Base-by-base conservation (phyloP, 2,329 filamentous ascomycete genomes). In the Aspergillus neotritici region DNA sequence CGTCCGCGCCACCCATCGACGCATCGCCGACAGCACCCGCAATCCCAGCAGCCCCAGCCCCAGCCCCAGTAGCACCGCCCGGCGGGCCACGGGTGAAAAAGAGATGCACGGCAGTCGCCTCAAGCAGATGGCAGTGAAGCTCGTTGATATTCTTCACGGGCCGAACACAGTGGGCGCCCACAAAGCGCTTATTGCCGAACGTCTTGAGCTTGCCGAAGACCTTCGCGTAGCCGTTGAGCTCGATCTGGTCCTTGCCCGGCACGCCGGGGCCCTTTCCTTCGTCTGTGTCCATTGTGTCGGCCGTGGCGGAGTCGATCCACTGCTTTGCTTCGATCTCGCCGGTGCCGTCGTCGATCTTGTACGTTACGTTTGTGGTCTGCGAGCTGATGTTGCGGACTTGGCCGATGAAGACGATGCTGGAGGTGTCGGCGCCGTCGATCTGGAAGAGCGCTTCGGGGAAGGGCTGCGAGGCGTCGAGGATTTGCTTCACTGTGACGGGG, bases 261-360 rank as follows among this genome's bases (percentile, higher is more conserved):
- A 66, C 65, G n/a, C 69, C 67, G 31, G 69, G 62, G 13, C 62
- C 62, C 8, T 64, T 65, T 16, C 45, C 49, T 10, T 64, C 64
- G 35, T 72, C 69, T 13, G 65, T 67, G 33, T 74, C 71, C 63
- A 74, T 70, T 34, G 61, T 59, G 31, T 76, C 69, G 33, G 54
- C 53, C 2, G 62, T 65, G 31, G 67, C 63, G 30, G 76, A 73
- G 44, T 68, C 67, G 61, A 67, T 64, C 68, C 59, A 67, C 53
- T 48, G 68, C 61, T 59, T 81, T 79, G 53, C 90, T 68, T 98
- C 94, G 57, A 96, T 84, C 49, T 83, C 77, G 47, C 88, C 90
- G 1, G 94, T 98, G 64, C 93, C 93, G 68, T 98, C 93, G 69
- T 98, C 93, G 57, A 98, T 74, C 60, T 84, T 86, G 77, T 94